Percentiles rank a stretch among this genome's conserved stretches.
Evolutionary conservation across 768 basidiomycete species (phyloP).

Genomic region (Kondoa subrosea): DNA sequence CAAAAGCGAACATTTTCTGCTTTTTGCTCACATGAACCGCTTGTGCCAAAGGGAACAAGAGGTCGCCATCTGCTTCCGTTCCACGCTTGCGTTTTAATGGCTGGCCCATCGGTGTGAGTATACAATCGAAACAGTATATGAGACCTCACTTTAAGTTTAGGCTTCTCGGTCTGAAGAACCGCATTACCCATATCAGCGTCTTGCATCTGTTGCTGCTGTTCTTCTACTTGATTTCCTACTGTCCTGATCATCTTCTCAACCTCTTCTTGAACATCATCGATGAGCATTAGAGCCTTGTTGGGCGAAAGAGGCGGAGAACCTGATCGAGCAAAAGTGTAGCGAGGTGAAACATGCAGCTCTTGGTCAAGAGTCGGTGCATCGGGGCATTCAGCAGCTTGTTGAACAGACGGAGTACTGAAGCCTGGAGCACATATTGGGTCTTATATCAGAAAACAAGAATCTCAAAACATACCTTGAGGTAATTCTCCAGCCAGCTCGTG

Average conservation of each 20-base stretch:
- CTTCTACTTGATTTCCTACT: no score
- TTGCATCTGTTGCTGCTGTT: no score
- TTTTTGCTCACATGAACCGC: neutral
- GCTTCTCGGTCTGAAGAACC: no score
- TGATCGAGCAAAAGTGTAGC: neutral
- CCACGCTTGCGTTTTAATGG: neutral
- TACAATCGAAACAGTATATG: no score
- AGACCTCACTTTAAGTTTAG: no score
- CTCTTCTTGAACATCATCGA: neutral
- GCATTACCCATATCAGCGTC: no score
- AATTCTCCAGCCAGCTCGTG: neutral
- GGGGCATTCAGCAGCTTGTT: neutral
- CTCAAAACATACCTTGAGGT: neutral
- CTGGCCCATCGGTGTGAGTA: no score
- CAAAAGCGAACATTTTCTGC: neutral
- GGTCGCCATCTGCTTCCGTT: neutral
- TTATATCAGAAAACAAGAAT: no score
- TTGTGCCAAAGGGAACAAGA: neutral
- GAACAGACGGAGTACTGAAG: neutral
- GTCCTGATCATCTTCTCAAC: neutral
- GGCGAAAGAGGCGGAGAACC: neutral
- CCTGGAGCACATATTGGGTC: no score
- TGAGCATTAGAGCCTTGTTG: no score
- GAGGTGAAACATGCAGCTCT: neutral
- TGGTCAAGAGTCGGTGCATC: neutral